phyloP scores from a whole-genome alignment of 148 eudicot genomes.

The Amaranthus hypochondriacus region DNA sequence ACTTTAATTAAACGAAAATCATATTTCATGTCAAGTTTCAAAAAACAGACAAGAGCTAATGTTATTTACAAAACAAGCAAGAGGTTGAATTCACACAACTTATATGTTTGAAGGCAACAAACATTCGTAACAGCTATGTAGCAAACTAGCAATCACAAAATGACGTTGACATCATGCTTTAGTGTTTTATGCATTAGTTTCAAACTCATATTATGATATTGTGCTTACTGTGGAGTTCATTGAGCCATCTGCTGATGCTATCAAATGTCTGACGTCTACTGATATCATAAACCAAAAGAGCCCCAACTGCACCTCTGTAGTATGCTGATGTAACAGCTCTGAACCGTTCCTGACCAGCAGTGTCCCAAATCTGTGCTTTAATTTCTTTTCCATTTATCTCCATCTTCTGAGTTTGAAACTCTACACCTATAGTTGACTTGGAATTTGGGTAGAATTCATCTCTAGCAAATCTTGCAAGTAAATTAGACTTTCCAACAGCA shows the following conservation, averaged over 20 bases:
- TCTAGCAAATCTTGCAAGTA: too few species aligned
- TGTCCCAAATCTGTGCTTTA: too few species aligned
- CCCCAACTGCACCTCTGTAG: slow-evolving; percentile 98
- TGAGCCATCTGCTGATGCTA: slow-evolving; percentile 87
- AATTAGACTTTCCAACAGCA: too few species aligned
- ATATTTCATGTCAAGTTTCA: too few species aligned
- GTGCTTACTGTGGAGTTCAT: slow-evolving; percentile 89
- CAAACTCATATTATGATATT: background rate
- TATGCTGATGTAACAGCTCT: slow-evolving; percentile 98
- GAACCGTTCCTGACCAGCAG: background rate
- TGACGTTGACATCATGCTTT: background rate
- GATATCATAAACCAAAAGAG: slow-evolving; percentile 89
- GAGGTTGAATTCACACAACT: too few species aligned
- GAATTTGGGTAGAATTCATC: too few species aligned
- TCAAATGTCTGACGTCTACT: slow-evolving; percentile 86
- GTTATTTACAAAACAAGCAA: too few species aligned
- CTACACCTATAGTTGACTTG: too few species aligned
- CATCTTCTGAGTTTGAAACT: too few species aligned
- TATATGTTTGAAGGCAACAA: background rate
- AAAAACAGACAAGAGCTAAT: too few species aligned
- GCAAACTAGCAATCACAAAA: background rate
- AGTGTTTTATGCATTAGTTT: background rate
- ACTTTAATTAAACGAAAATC: too few species aligned
- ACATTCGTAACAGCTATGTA: background rate
- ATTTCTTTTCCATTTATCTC: too few species aligned